Evolutionary conservation across 768 basidiomycete species (phyloP).

Genomic region (Thelephora ganbajun): DNA sequence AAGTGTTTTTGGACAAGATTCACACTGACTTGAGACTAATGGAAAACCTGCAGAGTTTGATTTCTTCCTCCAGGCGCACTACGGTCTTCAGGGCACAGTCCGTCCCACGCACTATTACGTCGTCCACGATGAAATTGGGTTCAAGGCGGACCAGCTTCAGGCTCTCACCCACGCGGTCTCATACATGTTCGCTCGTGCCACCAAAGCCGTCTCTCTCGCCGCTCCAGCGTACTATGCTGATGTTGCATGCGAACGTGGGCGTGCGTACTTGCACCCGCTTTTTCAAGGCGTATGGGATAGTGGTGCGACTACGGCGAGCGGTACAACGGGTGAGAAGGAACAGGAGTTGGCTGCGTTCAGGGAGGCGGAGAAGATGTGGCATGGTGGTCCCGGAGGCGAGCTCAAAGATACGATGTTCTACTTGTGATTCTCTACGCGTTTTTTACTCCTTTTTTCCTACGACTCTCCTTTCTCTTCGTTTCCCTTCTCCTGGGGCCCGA

Average conservation of each 20-base stretch:
- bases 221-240: constrained; percentile 34
- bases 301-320: constrained; percentile 20
- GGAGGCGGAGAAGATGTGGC: constrained; percentile 47
- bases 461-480: too few relatives aligned
- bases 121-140: constrained; percentile 37
- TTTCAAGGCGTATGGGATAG: constrained; percentile 26
- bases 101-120: constrained; percentile 43
- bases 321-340: constrained; percentile 27
- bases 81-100: constrained; percentile 32
- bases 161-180: constrained; percentile 38
- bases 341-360: constrained; percentile 19
- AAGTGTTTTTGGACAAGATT: neutral
- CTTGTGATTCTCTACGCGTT: too few relatives aligned
- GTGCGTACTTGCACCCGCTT: constrained; percentile 37
- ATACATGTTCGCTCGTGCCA: constrained; percentile 46
- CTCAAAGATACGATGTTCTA: too few relatives aligned
- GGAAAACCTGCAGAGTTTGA: constrained; percentile 19
- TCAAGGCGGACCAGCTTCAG: constrained; percentile 36
- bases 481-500: too few relatives aligned
- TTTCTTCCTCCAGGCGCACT: constrained; percentile 39
- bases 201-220: constrained; percentile 33
- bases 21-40: neutral
- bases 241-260: constrained; percentile 37
- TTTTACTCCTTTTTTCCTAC: too few relatives aligned
- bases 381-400: constrained; percentile 25